phyloP scores from a whole-genome alignment of 1,284 basidiomycete species.

The Erythrobasidium hasegawianum region DNA sequence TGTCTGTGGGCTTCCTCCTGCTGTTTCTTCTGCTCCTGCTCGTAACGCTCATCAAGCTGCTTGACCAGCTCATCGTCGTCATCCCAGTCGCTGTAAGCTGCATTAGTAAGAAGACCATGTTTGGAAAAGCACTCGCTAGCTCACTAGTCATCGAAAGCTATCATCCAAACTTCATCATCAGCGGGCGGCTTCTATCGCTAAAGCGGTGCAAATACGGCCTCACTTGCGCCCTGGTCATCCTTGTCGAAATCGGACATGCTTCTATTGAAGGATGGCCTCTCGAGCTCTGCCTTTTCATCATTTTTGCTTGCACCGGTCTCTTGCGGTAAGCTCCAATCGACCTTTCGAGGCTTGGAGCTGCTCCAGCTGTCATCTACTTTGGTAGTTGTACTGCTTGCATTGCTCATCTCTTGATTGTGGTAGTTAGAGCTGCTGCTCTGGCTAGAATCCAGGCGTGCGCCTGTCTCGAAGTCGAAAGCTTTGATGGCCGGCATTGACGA shows the following conservation, averaged over 20 bases:
- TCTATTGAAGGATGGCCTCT: neutral
- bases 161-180: neutral
- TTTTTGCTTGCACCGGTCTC: neutral
- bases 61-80: slow-evolving; percentile 30
- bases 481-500: too few relatives aligned
- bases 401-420: too few relatives aligned
- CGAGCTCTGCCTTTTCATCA: slow-evolving; percentile 6
- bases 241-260: slow-evolving; percentile 1
- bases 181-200: neutral
- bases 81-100: slow-evolving; percentile 22
- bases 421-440: too few relatives aligned
- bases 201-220: neutral
- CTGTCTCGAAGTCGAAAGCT: too few relatives aligned
- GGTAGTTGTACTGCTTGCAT: too few relatives aligned
- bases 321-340: too few relatives aligned
- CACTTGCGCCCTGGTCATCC: neutral
- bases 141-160: slow-evolving; percentile 28
- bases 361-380: too few relatives aligned
- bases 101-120: too few relatives aligned
- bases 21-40: slow-evolving; percentile 30
- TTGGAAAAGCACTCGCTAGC: too few relatives aligned
- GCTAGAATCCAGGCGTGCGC: too few relatives aligned
- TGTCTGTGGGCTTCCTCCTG: neutral
- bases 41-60: slow-evolving; percentile 30
- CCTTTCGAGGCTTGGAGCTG: too few relatives aligned